Evolutionary conservation across 805 yeast genomes (phyloP).

Genomic region (Isabelozyma heimii): DNA sequence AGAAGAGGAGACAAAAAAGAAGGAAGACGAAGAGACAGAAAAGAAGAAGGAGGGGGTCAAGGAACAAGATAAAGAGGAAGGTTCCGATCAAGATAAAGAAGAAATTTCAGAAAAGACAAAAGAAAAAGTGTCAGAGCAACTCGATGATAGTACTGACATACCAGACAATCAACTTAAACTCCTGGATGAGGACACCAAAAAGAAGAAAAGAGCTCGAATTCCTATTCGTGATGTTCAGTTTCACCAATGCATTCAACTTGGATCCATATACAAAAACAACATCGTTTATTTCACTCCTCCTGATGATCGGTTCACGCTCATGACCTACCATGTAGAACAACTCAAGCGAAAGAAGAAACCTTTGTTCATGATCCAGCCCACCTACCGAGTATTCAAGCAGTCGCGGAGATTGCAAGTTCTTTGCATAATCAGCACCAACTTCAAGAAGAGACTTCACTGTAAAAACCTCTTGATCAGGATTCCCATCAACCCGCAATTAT

Average conservation of each 20-base stretch:
- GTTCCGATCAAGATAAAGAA: not conserved
- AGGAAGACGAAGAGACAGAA: slow-evolving; percentile 4
- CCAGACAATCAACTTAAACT: not conserved
- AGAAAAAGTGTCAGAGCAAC: not conserved
- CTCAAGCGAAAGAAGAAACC: slow-evolving; percentile 37
- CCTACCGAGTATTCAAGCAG: slow-evolving; percentile 20
- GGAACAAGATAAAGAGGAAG: slow-evolving; percentile 1
- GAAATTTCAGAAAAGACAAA: not conserved
- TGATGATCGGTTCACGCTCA: slow-evolving; percentile 47
- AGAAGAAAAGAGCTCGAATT: slow-evolving; percentile 12
- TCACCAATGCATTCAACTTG: slow-evolving; percentile 72
- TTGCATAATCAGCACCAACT: slow-evolving; percentile 32
- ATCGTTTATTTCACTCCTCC: slow-evolving; percentile 83
- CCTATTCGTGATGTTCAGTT: slow-evolving; percentile 40
- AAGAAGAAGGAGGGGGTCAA: slow-evolving; percentile 8
- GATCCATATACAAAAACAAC: slow-evolving; percentile 63
- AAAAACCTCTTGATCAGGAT: slow-evolving; percentile 25
- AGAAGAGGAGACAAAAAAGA: slow-evolving; percentile 10
- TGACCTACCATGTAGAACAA: slow-evolving; percentile 42
- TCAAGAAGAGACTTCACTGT: slow-evolving; percentile 34
- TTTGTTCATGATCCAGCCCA: slow-evolving; percentile 41
- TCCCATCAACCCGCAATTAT: slow-evolving; percentile 36
- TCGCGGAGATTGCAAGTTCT: slow-evolving; percentile 29
- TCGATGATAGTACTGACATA: not conserved
- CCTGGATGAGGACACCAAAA: slow-evolving; percentile 2